These are phyloP conservation scores for Apiospora hydei DNA, from an alignment of 2,329 filamentous ascomycete genomes.

Conservation along the genomic window DNA sequence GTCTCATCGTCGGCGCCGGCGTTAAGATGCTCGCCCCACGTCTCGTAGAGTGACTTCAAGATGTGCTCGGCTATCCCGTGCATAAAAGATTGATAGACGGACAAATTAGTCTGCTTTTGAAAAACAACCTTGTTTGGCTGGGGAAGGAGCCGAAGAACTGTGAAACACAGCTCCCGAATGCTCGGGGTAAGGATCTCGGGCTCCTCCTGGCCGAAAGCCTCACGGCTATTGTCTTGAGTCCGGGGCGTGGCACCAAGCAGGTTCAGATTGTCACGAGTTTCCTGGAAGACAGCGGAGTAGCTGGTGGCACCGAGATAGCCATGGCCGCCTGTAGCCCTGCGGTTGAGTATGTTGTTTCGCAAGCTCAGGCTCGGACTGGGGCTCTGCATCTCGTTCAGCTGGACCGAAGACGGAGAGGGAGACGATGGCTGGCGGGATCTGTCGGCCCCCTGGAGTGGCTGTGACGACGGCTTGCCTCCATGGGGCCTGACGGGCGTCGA, in stretches of 20 bases:
- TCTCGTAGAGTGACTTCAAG: conserved; percentile 42
- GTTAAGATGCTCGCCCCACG: conserved; percentile 41
- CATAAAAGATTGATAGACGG: conserved; percentile 43
- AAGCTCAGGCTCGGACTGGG: conserved; percentile 31
- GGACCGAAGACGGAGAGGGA: conserved; percentile 23
- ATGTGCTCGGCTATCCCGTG: conserved; percentile 39
- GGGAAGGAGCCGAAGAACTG: conserved; percentile 48
- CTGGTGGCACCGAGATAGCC: conserved; percentile 57
- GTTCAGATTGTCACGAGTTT: conserved; percentile 12
- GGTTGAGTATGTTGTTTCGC: conserved; percentile 25
- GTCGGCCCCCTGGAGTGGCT: neutral
- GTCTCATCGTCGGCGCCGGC: conserved; percentile 34
- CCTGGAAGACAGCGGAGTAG: conserved; percentile 46
- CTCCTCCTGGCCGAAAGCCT: neutral
- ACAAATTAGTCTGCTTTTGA: neutral
- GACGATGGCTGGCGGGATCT: conserved; percentile 12
- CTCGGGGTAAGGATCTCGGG: conserved; percentile 32
- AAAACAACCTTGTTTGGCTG: conserved; percentile 33
- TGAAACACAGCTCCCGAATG: conserved; percentile 47
- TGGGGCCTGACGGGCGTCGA: conserved; percentile 13
- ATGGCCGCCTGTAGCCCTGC: conserved; percentile 29
- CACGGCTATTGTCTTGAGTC: conserved; percentile 26
- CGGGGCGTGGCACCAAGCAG: conserved; percentile 7
- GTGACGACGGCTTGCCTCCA: conserved; percentile 12
- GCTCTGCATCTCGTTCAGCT: conserved; percentile 26